A percentile compares a stretch with the other conserved stretches of the same genome.
Evolutionary conservation across 441 rosid genomes (phyloP).

Genomic region (Brassica hybrid): DNA sequence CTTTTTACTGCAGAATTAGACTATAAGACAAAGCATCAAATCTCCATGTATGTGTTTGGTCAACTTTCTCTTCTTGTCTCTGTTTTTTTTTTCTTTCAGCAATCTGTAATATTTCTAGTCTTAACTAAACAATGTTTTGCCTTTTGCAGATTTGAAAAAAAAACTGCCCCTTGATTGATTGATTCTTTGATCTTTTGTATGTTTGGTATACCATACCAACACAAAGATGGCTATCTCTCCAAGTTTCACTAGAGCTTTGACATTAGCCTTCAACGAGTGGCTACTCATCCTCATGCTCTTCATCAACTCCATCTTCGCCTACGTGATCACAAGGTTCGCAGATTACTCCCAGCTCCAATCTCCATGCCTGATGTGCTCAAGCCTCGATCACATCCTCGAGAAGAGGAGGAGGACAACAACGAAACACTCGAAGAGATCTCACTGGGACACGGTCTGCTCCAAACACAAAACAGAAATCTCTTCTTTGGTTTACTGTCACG

Average conservation of each 20-base stretch:
- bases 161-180: conserved; percentile 29
- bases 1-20: not conserved
- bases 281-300: conserved; percentile 73
- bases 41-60: conserved; percentile 24
- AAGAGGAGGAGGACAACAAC: conserved; percentile 47
- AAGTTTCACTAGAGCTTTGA: conserved; percentile 58
- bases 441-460: conserved; percentile 72
- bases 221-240: conserved; percentile 58
- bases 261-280: conserved; percentile 82
- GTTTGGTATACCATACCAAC: conserved; percentile 26
- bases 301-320: conserved; percentile 62
- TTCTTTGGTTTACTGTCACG: conserved; percentile 76
- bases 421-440: conserved; percentile 45
- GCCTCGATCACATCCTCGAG: conserved; percentile 77
- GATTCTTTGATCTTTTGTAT: conserved; percentile 28
- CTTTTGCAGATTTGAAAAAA: conserved; percentile 22
- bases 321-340: conserved; percentile 67
- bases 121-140: not conserved
- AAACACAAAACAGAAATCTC: conserved; percentile 86
- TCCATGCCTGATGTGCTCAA: conserved; percentile 86
- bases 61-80: conserved; percentile 34
- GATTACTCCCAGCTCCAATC: conserved; percentile 58
- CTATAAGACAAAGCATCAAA: not conserved
- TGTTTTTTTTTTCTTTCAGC: not conserved
- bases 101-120: not conserved